A percentile compares a stretch with the other conserved stretches of the same genome.
These are phyloP conservation scores for Panaeolus papilionaceus DNA, from an alignment of 768 basidiomycete species.

Conservation along the genomic window DNA sequence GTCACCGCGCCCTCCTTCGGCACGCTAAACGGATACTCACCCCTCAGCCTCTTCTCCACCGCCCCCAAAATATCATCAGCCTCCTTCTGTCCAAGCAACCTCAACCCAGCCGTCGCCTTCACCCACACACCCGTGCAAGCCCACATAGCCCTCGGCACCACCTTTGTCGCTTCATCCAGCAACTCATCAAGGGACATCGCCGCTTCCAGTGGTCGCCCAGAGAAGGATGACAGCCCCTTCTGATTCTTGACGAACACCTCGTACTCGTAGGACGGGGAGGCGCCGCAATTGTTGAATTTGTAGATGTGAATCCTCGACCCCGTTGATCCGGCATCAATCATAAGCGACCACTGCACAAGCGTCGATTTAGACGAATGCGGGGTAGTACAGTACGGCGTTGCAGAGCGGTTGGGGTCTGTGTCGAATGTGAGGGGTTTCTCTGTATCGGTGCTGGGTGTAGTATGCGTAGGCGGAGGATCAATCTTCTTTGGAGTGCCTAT, in stretches of 20 bases:
- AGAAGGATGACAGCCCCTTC: slow-evolving; percentile 78
- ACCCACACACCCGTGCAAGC: slow-evolving; percentile 88
- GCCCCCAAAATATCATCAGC: slow-evolving; percentile 79
- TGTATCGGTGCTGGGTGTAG: slow-evolving; percentile 21
- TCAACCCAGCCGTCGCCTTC: slow-evolving; percentile 89
- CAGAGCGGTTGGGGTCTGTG: slow-evolving; percentile 74
- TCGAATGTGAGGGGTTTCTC: slow-evolving; percentile 57
- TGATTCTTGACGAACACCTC: slow-evolving; percentile 84
- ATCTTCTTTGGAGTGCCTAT: neutral
- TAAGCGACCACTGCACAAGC: slow-evolving; percentile 92
- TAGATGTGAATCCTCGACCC: slow-evolving; percentile 98
- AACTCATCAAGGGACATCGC: slow-evolving; percentile 82
- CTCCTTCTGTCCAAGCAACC: slow-evolving; percentile 68
- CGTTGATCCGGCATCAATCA: slow-evolving; percentile 98
- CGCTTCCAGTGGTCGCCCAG: slow-evolving; percentile 65
- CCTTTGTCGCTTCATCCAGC: slow-evolving; percentile 83
- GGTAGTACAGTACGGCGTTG: slow-evolving; percentile 73
- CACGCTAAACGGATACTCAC: no score
- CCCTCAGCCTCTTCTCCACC: no score
- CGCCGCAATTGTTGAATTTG: slow-evolving; percentile 93
- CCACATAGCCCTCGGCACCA: slow-evolving; percentile 59
- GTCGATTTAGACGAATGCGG: slow-evolving; percentile 54
- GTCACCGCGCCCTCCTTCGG: no score
- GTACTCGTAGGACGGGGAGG: no score
- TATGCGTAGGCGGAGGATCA: slow-evolving; percentile 13